Conservation (phyloP, 768 basidiomycete genomes). For the Imleria badia region DNA sequence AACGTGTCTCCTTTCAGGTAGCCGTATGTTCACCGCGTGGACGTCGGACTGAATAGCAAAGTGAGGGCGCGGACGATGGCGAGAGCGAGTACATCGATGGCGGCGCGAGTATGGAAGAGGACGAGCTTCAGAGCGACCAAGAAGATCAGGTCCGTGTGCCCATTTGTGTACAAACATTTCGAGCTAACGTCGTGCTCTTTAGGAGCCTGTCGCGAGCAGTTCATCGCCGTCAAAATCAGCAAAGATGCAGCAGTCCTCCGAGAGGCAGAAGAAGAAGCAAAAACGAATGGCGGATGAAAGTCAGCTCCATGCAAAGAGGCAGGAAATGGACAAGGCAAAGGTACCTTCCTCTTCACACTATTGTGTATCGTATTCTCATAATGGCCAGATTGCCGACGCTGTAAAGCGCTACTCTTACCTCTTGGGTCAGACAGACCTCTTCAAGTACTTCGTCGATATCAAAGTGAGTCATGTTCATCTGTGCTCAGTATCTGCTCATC, state of each 20-base stretch:
- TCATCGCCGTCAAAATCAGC: slow-evolving; percentile 33
- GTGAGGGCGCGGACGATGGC: slow-evolving; percentile 68
- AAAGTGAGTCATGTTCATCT: slow-evolving; percentile 53
- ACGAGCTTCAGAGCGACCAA: slow-evolving; percentile 59
- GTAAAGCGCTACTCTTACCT: slow-evolving; percentile 97
- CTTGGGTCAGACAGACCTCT: slow-evolving; percentile 96
- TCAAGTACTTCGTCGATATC: slow-evolving; percentile 97
- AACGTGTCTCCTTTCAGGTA: not conserved
- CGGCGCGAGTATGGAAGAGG: slow-evolving; percentile 54
- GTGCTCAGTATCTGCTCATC: not conserved
- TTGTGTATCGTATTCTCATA: slow-evolving; percentile 9
- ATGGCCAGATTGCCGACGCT: slow-evolving; percentile 76
- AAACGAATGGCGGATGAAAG: slow-evolving; percentile 69
- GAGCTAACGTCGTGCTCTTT: not conserved
- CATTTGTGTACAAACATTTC: slow-evolving; percentile 1
- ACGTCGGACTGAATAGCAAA: slow-evolving; percentile 43
- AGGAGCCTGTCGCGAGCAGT: slow-evolving; percentile 22
- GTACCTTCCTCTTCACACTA: slow-evolving; percentile 35
- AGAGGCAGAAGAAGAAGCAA: slow-evolving; percentile 45
- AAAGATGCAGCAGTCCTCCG: slow-evolving; percentile 39
- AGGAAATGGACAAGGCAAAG: slow-evolving; percentile 89
- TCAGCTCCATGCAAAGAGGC: slow-evolving; percentile 65
- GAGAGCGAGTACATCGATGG: slow-evolving; percentile 69
- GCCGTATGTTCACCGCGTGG: slow-evolving; percentile 9
- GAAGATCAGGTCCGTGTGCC: slow-evolving; percentile 36